Conservation (phyloP, 2,329 filamentous ascomycete species). For the Aspergillus japonicus region DNA sequence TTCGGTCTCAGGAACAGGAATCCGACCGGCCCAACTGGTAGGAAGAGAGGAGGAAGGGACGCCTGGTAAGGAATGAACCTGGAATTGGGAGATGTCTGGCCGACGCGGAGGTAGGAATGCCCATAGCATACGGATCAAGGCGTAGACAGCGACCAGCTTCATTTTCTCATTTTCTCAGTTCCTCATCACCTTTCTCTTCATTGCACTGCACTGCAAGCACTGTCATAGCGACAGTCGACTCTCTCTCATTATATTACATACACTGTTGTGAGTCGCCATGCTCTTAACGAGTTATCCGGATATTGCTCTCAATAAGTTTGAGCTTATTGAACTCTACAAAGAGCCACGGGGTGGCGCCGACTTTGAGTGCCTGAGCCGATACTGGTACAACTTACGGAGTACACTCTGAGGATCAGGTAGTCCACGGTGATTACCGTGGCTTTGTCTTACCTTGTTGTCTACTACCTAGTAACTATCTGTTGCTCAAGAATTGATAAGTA, state of each 20-base stretch:
- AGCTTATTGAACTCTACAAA: neutral
- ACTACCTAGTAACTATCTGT: no score
- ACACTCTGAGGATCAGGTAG: no score
- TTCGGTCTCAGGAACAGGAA: constrained; percentile 29
- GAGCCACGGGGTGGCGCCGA: neutral
- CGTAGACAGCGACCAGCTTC: constrained; percentile 19
- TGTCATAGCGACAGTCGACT: no score
- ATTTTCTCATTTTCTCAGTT: neutral
- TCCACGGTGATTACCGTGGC: no score
- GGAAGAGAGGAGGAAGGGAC: constrained; percentile 23
- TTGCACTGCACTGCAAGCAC: no score
- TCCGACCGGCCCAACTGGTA: constrained; percentile 36
- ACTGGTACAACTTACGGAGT: no score
- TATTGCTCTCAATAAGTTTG: neutral
- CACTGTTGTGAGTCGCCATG: neutral
- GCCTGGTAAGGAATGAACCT: constrained; percentile 32
- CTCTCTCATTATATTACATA: no score
- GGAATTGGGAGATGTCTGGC: constrained; percentile 22
- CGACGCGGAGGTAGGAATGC: constrained; percentile 9
- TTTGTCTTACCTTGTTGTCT: no score
- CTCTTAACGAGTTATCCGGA: neutral
- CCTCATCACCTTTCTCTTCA: no score
- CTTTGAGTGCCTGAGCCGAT: no score
- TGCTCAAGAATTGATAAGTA: no score
- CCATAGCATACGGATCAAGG: constrained; percentile 23